These are phyloP conservation scores for Magnusiomyces suaveolens DNA, from an alignment of 1,139 yeast species.

Conservation along the genomic window DNA sequence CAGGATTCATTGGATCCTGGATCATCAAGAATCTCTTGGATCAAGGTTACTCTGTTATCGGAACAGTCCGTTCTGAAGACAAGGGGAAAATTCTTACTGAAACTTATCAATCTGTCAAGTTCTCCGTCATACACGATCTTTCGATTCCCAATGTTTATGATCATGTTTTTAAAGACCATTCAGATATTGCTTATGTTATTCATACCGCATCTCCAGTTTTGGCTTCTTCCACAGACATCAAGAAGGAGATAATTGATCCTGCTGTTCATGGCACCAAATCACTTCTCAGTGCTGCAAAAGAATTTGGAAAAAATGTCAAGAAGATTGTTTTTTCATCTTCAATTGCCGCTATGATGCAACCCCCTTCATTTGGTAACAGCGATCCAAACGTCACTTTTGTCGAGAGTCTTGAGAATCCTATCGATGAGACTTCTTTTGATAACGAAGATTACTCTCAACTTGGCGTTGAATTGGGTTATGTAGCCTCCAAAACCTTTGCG, in stretches of 20 bases:
- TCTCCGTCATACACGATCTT: constrained; percentile 31
- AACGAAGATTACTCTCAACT: constrained; percentile 28
- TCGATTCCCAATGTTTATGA: constrained; percentile 36
- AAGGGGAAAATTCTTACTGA: constrained; percentile 41
- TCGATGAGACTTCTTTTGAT: not conserved
- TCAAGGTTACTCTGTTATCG: constrained; percentile 44
- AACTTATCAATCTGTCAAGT: constrained; percentile 13
- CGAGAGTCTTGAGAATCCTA: constrained; percentile 36
- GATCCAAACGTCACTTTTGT: constrained; percentile 22
- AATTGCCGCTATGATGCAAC: constrained; percentile 38
- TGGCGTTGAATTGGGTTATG: constrained; percentile 30
- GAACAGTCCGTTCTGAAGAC: constrained; percentile 45
- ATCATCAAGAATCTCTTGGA: constrained; percentile 26
- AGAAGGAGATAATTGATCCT: constrained; percentile 38
- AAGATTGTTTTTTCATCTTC: constrained; percentile 50
- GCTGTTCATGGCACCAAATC: constrained; percentile 44
- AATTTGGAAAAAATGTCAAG: constrained; percentile 36
- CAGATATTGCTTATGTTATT: constrained; percentile 40
- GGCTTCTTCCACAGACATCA: constrained; percentile 35
- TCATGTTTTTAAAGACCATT: constrained; percentile 43
- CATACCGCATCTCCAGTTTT: constrained; percentile 54
- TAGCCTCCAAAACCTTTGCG: constrained; percentile 33
- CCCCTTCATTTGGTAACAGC: constrained; percentile 24
- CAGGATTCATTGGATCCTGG: no score
- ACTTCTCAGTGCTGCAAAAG: constrained; percentile 36